A percentile compares a stretch with the other conserved stretches of the same genome.
Evolutionary conservation across 805 yeast genomes (phyloP).

Genomic region (Cyberlindnera saturnus): DNA sequence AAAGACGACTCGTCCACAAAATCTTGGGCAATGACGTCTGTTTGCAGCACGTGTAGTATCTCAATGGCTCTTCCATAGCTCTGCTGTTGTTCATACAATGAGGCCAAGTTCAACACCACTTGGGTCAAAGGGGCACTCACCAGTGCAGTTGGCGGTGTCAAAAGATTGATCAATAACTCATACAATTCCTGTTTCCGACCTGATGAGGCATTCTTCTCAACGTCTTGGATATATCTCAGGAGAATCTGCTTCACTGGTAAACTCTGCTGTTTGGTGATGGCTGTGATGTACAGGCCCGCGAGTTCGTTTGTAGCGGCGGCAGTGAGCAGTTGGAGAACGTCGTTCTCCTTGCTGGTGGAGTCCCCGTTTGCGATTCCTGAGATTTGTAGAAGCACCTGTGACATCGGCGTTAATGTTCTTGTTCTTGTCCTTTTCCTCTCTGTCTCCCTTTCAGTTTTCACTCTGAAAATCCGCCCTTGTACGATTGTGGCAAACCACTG

Average conservation of each 20-base stretch:
- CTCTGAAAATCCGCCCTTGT: too few species aligned
- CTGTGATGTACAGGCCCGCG: conserved; percentile 6
- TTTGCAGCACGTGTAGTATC: conserved; percentile 8
- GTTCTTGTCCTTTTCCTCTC: too few species aligned
- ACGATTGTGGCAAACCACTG: not conserved
- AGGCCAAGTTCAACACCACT: conserved; percentile 6
- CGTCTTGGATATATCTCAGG: conserved; percentile 4
- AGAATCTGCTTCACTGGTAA: conserved; percentile 16
- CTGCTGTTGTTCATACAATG: conserved; percentile 8
- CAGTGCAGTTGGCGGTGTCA: conserved; percentile 18
- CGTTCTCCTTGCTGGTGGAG: conserved; percentile 10
- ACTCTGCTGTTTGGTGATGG: conserved; percentile 16
- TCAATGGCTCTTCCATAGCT: conserved; percentile 5
- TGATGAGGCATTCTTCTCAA: not conserved
- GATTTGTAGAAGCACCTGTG: conserved; percentile 10
- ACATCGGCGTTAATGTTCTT: conserved; percentile 5
- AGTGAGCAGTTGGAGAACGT: conserved; percentile 6
- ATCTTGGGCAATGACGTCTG: conserved; percentile 14
- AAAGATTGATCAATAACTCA: conserved; percentile 5
- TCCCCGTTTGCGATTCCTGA: conserved; percentile 11
- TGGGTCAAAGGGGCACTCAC: conserved; percentile 10
- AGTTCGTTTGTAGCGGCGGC: not conserved
- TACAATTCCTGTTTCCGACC: conserved; percentile 4
- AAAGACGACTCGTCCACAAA: conserved; percentile 8
- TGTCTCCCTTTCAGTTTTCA: too few species aligned